Base-by-base conservation (phyloP, 2,329 filamentous ascomycete species). In the Hypomyces perniciosus region DNA sequence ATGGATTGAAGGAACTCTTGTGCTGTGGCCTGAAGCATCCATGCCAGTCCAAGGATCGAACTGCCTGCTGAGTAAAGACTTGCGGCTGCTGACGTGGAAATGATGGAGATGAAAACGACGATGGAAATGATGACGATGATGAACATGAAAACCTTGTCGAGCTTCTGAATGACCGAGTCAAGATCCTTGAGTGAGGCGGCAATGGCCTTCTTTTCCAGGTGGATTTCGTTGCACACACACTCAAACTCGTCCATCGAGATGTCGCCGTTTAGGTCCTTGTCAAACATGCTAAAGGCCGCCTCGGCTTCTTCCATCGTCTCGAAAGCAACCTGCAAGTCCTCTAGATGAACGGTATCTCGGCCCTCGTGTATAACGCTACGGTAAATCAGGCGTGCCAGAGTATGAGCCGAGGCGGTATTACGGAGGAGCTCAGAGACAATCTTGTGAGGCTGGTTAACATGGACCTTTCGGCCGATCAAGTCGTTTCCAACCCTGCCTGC, bases 171-270 rank as follows among this genome's bases (percentile, higher is more conserved):
- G 12, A 97, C 92, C 0, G 89, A 95, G 68, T 97, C 92, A 9
- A 97, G 74, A 71, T 97, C 92, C 69, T 96, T 96, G 53, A 97
- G 75, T 0, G 91, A 96, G 1, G 91, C 92, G 0, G 90, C 92
- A 59, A 97, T 96, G 6, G 90, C 90, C 68, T 96, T 97, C 64
- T 92, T 88, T 72, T 97, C 92, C 12, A 92, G 82, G 34, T 92
- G 90, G 57, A 96, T 93, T 64, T 97, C 92, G 46, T 95, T 91
- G 68, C 90, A 95, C 27, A 95, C 90, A 26, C 88, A 83, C 67
- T 96, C 91, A 26, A 97, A 80, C 65, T 96, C 92, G 62, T 96
- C 90, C 81, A 96, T 90, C 1, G 88, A 95, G 45, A 96, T 95
- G 62, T 97, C 92, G 4, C 91, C 92, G 57, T 97, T 97, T 73